A percentile compares a stretch with the other conserved stretches of the same genome.
Conservation (phyloP, 805 yeast species). For the Zygoascus flipseniorum region DNA sequence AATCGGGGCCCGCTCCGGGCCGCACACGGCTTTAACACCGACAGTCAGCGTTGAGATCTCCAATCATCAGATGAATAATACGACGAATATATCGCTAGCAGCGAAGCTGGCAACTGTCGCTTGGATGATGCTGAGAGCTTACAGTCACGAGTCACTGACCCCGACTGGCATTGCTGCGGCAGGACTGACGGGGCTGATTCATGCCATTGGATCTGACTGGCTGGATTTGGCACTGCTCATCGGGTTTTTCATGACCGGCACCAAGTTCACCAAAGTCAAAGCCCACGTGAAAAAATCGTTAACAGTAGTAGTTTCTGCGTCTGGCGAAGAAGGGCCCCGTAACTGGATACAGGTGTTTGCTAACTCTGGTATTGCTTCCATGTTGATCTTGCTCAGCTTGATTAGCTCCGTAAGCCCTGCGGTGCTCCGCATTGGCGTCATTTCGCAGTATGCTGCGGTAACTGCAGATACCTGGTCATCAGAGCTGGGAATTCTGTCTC, state of each 20-base stretch:
- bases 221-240: constrained; percentile 29
- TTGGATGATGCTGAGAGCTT: constrained; percentile 21
- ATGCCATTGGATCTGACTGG: constrained; percentile 30
- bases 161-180: constrained; percentile 32
- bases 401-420: not conserved
- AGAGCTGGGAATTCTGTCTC: constrained; percentile 37
- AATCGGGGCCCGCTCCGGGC: too few relatives aligned
- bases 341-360: constrained; percentile 36
- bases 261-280: constrained; percentile 34
- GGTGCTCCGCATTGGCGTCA: constrained; percentile 22
- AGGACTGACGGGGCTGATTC: constrained; percentile 32
- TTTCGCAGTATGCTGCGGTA: constrained; percentile 36
- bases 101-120: not conserved
- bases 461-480: constrained; percentile 42
- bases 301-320: constrained; percentile 16
- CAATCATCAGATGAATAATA: too few relatives aligned
- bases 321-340: constrained; percentile 26
- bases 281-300: constrained; percentile 28
- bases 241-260: constrained; percentile 33
- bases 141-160: constrained; percentile 31
- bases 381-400: constrained; percentile 25
- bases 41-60: too few relatives aligned
- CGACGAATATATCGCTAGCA: not conserved
- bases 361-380: constrained; percentile 33
- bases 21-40: too few relatives aligned